Evolutionary conservation across 2,329 filamentous ascomycete species (phyloP), one percentile per base, ranked within the genome.

Genomic region (Myriosclerotinia scirpicola): DNA sequence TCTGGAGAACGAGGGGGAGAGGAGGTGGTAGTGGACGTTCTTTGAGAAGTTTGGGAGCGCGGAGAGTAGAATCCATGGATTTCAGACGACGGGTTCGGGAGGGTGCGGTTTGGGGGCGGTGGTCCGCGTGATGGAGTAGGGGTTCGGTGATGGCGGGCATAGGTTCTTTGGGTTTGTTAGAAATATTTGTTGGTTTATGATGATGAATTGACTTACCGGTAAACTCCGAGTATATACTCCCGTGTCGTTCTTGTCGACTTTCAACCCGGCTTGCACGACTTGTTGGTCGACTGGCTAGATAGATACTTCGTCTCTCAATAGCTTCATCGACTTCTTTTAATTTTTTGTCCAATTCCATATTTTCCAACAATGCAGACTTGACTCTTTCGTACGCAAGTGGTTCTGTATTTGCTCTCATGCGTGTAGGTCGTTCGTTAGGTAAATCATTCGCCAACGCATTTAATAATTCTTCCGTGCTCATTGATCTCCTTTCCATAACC

Each of bases 321-420:
- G 85, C 79, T 61, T 84, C 81, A 63, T 89, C 84, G 64, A 89
- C 87, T 70, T 86, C 81, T 67, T 81, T 82, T 75, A 89, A 81
- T 54, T 87, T 76, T 66, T 78, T 79, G 65, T 89, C 87, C 69
- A 85, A 79, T 73, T 89, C 86, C 64, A 84, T 77, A 78, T 72
- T 75, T 66, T 77, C 75, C 48, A 75, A 71, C 11, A 77, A 55
- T 54, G 73, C 73, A 14, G 71, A 73, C 64, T 74, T 74, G 20
- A 77, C 73, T 55, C 75, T 67, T 54, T 75, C 73, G 62, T 74
- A 76, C 15, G 69, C 65, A 53, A 70, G 72, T n/a, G 74, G 72
- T 36, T 74, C 74, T 0, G 74, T 76, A 53, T 70, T 69, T 2
- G 74, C 68, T 65, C 74, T 71, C 7, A 76, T 56, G 52, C 74